phyloP scores from a whole-genome alignment of 352 stramenopile species.

The Phytophthora idaei region DNA sequence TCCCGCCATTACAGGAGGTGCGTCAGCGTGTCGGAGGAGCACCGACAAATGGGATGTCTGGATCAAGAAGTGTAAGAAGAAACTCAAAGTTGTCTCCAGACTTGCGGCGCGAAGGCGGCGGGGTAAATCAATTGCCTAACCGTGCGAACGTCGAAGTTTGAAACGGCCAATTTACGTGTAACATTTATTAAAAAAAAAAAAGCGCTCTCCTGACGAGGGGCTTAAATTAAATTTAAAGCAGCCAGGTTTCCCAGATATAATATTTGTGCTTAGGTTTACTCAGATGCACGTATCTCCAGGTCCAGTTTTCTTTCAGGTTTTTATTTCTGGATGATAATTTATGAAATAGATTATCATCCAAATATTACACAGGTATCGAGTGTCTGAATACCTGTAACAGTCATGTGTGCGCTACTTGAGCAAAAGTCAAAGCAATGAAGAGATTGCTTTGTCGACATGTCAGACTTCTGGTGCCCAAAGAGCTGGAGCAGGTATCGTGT shows the following conservation, averaged over 20 bases:
- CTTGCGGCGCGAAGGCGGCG: no score
- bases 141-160: no score
- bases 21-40: no score
- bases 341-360: not conserved
- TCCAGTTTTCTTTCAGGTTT: not conserved
- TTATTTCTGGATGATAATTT: not conserved
- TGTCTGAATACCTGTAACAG: not conserved
- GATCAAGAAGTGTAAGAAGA: no score
- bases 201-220: no score
- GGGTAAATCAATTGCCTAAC: no score
- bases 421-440: not conserved
- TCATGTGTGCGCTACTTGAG: not conserved
- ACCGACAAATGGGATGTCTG: no score
- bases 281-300: not conserved
- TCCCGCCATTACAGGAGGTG: no score
- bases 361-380: not conserved
- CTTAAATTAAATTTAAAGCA: no score
- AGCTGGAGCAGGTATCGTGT: not conserved
- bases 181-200: no score
- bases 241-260: not conserved
- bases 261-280: not conserved
- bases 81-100: no score
- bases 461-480: not conserved
- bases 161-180: no score
- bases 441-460: not conserved